Evolutionary conservation across 2,329 filamentous ascomycete genomes (phyloP), one percentile per base, ranked within the genome.

Genomic region (Neofusicoccum sp.): DNA sequence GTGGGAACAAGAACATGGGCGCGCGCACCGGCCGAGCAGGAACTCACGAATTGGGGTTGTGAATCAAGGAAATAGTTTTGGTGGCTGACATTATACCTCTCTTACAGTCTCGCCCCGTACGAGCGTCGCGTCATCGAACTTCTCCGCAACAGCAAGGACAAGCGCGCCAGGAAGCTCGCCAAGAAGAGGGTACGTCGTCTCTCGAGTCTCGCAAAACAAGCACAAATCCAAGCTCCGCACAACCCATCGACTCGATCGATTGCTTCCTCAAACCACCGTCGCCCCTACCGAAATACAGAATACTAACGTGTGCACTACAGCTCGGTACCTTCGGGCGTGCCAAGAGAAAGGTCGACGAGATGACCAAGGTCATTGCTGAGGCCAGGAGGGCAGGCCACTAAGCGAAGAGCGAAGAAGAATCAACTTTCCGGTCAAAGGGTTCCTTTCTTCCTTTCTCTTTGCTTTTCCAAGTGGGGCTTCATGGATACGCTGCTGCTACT

Each of bases 281-380:
- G 48, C 45, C 41, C 43, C 50, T 59, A 33, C 41, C 16, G 14
- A 43, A 29, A 47, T 54, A 52, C 31, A 63, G 65, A 48, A 58
- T 62, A 69, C 74, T 77, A 70, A 76, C 70, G 64, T 5, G 5
- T 5, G 9, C 28, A 8, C 12, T 12, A 66, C 65, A 95, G 90
- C 93, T 99, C 86, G 95, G 95, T 81, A 98, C 95, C 75, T 98
- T 98, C 83, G 91, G 92, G 79, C 94, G 95, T 82, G 94, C 94
- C 79, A 99, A 99, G 94, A 89, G 87, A 81, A 99, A 99, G 94
- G 95, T 99, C 74, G 95, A 99, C 81, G 94, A 98, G 86, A 92
- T 99, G 85, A 92, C 93, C 85, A 89, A 92, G 77, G 91, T 99
- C 83, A 99, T 99, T 80, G 92, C 94, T 77, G 95, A 98, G 86